Conservation (phyloP, 2,329 filamentous ascomycete genomes). For the Aspergillus vadensis region DNA sequence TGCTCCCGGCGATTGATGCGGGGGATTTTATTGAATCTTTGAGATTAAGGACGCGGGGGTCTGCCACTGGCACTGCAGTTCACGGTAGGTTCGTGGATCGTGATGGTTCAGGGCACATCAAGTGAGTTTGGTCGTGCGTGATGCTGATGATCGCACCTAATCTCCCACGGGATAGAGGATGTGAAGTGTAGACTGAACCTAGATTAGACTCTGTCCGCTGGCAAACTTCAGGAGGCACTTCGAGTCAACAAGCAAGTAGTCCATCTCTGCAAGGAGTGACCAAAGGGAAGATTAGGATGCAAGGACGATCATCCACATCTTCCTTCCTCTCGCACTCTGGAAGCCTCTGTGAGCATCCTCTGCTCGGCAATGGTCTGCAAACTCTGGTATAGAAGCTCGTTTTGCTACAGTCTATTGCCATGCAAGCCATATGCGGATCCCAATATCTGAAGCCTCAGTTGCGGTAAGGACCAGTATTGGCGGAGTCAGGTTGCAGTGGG, state of each 20-base stretch:
- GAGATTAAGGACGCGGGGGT: slow-evolving; percentile 6
- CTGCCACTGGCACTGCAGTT: not conserved
- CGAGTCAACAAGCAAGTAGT: not conserved
- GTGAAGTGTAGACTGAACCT: not conserved
- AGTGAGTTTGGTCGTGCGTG: not conserved
- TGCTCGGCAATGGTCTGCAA: not conserved
- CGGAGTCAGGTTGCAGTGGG: not conserved
- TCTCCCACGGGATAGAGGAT: not conserved
- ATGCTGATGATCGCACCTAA: not conserved
- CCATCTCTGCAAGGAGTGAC: slow-evolving; percentile 6
- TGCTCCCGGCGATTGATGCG: not conserved
- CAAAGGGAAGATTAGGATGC: not conserved
- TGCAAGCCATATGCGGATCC: not conserved
- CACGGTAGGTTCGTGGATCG: not conserved
- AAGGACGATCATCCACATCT: not conserved
- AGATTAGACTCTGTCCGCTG: not conserved
- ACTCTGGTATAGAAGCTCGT: not conserved
- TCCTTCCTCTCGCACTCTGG: not conserved
- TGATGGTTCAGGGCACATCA: not conserved
- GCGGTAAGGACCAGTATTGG: not conserved
- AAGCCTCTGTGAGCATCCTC: not conserved
- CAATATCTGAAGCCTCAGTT: not conserved
- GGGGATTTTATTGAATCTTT: slow-evolving; percentile 3
- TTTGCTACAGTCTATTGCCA: not conserved
- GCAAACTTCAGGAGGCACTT: not conserved